Conservation (phyloP, 768 basidiomycete genomes). For the Pleurotus djamor region DNA sequence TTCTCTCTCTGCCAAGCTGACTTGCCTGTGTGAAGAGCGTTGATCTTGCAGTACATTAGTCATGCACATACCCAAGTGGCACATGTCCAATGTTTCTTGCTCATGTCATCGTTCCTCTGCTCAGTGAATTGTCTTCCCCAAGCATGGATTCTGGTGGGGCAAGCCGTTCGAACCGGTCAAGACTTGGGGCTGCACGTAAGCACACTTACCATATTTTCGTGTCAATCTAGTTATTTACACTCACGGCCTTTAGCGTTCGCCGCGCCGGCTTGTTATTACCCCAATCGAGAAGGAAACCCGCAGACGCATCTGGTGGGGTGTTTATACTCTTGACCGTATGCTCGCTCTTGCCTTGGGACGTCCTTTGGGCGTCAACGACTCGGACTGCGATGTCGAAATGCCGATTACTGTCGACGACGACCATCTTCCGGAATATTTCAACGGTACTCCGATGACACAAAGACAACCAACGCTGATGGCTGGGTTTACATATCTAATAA, state of each 20-base stretch:
- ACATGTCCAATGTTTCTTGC: conserved; percentile 88
- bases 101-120: conserved; percentile 89
- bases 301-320: conserved; percentile 92
- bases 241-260: conserved; percentile 61
- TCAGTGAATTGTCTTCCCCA: conserved; percentile 93
- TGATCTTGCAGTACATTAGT: conserved; percentile 91
- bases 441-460: conserved; percentile 55
- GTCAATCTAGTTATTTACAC: conserved; percentile 14
- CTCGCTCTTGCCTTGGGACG: conserved; percentile 87
- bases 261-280: conserved; percentile 65
- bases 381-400: conserved; percentile 87
- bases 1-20: conserved; percentile 14
- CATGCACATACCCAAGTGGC: conserved; percentile 80
- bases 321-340: conserved; percentile 90
- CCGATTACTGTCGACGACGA: conserved; percentile 87
- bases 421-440: conserved; percentile 66
- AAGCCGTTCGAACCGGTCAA: conserved; percentile 86
- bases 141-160: conserved; percentile 90
- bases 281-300: conserved; percentile 87
- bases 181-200: conserved; percentile 91
- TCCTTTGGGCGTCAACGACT: conserved; percentile 85
- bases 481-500: conserved; percentile 72
- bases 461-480: conserved; percentile 73
- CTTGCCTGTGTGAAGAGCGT: conserved; percentile 49
- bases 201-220: conserved; percentile 8